A percentile compares a stretch with the other conserved stretches of the same genome.
Conservation (phyloP, 164 flowering plant species). For the Protea cynaroides region DNA sequence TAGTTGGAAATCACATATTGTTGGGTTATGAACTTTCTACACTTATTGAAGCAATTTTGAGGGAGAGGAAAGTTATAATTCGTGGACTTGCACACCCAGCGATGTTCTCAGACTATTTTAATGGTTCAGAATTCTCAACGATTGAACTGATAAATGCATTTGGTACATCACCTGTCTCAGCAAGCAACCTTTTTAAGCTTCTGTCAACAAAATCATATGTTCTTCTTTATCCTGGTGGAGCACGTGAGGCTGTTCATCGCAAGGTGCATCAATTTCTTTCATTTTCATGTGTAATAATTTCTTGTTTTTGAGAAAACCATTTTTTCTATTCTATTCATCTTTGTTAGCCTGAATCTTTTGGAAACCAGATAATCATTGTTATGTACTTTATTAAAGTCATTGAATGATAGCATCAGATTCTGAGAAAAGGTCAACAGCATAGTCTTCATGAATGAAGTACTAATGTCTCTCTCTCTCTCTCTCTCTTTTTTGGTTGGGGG, state of each 20-base stretch:
- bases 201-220: conserved; percentile 60
- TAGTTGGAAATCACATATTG: conserved; percentile 91
- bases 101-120: conserved; percentile 28
- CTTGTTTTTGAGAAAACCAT: background rate
- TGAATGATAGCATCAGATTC: too few species aligned
- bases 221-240: conserved; percentile 97
- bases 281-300: background rate
- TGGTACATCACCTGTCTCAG: conserved; percentile 75
- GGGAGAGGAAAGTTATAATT: conserved; percentile 58
- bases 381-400: background rate
- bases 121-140: conserved; percentile 24
- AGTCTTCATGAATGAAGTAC: too few species aligned
- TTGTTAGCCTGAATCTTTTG: too few species aligned
- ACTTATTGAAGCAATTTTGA: conserved; percentile 55
- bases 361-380: background rate
- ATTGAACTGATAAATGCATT: conserved; percentile 50
- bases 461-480: too few species aligned
- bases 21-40: conserved; percentile 67
- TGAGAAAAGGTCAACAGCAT: too few species aligned
- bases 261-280: conserved; percentile 44
- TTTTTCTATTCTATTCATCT: too few species aligned
- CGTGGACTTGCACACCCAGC: conserved; percentile 79
- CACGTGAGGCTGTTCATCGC: conserved; percentile 88
- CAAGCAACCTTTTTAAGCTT: conserved; percentile 61
- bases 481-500: too few species aligned